Evolutionary conservation across 169 alveolate species (phyloP).

Genomic region (Plasmodium cynomolgi): DNA sequence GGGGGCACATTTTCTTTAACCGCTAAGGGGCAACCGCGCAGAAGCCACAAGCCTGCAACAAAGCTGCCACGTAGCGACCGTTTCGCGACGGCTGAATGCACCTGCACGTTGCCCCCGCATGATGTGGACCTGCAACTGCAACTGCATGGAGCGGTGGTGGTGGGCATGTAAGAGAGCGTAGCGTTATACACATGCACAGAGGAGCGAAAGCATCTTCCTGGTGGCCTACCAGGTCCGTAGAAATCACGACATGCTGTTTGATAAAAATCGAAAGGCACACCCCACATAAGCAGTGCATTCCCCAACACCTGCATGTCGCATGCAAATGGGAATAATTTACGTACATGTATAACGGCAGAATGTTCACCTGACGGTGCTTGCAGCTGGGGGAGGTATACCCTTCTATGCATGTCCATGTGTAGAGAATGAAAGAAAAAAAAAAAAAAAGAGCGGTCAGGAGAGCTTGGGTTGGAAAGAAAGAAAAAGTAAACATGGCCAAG

Average conservation of each 20-base stretch:
- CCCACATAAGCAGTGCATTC: neutral
- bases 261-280: neutral
- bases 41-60: neutral
- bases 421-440: neutral
- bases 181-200: neutral
- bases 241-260: neutral
- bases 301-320: neutral
- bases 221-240: neutral
- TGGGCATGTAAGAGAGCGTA: neutral
- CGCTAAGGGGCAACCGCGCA: neutral
- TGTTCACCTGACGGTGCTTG: neutral
- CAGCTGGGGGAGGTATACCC: neutral
- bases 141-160: neutral
- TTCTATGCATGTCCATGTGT: neutral
- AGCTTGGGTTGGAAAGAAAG: neutral
- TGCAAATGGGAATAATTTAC: neutral
- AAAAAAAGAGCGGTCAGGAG: neutral
- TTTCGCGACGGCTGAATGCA: neutral
- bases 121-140: neutral
- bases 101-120: neutral
- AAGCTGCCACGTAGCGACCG: neutral
- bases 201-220: neutral
- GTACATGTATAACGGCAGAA: neutral
- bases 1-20: neutral
- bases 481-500: neutral